Percentiles rank a stretch among this genome's conserved stretches.
Evolutionary conservation across 176 grass and related monocot genomes (phyloP).

Genomic region (Pontederia paniculata): DNA sequence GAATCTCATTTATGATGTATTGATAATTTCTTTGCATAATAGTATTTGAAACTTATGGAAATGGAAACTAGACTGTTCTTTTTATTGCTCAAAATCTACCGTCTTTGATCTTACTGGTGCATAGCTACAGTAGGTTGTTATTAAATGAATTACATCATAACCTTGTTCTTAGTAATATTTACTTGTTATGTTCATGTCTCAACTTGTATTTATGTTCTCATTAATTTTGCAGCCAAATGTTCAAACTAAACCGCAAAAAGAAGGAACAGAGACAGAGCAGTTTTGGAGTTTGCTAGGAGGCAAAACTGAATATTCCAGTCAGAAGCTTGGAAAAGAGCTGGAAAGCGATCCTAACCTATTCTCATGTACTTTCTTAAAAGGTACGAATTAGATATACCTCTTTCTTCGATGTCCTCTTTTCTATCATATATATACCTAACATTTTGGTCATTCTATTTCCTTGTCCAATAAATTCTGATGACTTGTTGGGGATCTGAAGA

Average conservation of each 20-base stretch:
- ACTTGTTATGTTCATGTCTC: background rate
- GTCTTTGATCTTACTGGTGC: too few species aligned
- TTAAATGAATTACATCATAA: too few species aligned
- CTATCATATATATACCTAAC: slow-evolving; percentile 21
- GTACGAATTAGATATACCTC: slow-evolving; percentile 25
- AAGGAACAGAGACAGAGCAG: slow-evolving; percentile 90
- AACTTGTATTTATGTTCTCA: background rate
- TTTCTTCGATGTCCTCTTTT: background rate
- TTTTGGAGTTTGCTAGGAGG: slow-evolving; percentile 89
- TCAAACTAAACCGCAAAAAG: slow-evolving; percentile 85
- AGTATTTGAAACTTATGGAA: too few species aligned
- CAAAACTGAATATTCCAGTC: slow-evolving; percentile 83
- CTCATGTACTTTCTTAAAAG: slow-evolving; percentile 77
- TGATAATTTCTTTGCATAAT: too few species aligned
- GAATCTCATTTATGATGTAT: too few species aligned
- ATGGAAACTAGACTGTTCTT: too few species aligned
- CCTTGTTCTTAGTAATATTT: too few species aligned
- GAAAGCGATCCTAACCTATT: slow-evolving; percentile 86
- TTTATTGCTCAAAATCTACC: too few species aligned
- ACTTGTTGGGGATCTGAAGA: slow-evolving; percentile 44
- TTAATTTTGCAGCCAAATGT: slow-evolving; percentile 68
- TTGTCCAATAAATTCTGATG: slow-evolving; percentile 21
- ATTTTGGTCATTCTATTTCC: slow-evolving; percentile 26
- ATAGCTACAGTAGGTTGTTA: too few species aligned
- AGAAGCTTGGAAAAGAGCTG: slow-evolving; percentile 68